Evolutionary conservation across 768 basidiomycete species (phyloP), one percentile per base, ranked within the genome.

Genomic region (Cubamyces lactineus): DNA sequence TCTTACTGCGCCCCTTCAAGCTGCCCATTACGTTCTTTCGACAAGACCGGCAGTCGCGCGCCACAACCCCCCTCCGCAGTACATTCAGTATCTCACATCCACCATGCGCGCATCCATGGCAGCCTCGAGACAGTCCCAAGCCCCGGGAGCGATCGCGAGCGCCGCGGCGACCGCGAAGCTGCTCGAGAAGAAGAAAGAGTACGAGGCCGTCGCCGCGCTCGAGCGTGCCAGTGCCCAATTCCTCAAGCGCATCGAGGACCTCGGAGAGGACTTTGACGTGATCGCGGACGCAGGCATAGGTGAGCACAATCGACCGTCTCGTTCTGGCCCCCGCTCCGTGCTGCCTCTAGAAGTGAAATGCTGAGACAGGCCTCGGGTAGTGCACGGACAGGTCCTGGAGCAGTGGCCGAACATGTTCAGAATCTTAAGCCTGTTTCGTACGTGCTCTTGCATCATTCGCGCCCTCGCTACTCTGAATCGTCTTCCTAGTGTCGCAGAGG

Each of bases 391-490:
- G 70, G 89, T 92, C 4, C 81, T 91, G 24, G 85, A 85, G 59
- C 89, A 91, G 63, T 92, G 89, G 90, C 87, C 89, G 11, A 85
- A 84, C 70, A 92, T 92, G 91, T 92, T 92, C 68, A 82, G 85
- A 66, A 90, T 90, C 54, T 76, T 92, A 51, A 82, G 76, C 59
- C 76, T 86, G 61, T 92, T 91, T 71, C 68, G 91, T 92, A 67
- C 68, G 87, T 62, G n/a, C 23, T 21, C 15, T 26, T 0, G 17
- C 42, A 12, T 24, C 8, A 28, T 45, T 54, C 12, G 26, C 53
- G 0, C 28, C 61, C 16, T 34, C 34, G 34, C 59, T 9, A 46
- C 53, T 26, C 48, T 50, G 26, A 61, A 16, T 13, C 13, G 15
- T 8, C 13, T 5, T 13, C 45, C 17, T 21, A 89, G 88, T 88